phyloP scores from a whole-genome alignment of 2,329 filamentous ascomycete genomes.

The Fusarium sp. region DNA sequence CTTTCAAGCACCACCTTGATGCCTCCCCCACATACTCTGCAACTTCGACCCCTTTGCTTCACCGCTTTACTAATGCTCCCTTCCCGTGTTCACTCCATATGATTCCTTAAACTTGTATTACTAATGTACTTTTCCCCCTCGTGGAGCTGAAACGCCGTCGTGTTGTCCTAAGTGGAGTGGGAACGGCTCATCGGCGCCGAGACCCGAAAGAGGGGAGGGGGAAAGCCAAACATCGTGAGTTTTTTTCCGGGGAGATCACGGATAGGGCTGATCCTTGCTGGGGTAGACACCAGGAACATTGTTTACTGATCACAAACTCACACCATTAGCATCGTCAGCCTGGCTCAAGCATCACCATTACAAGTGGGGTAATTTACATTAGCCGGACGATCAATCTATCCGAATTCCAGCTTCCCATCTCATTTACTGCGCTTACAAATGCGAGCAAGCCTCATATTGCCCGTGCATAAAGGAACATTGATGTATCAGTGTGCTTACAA shows the following conservation, averaged over 20 bases:
- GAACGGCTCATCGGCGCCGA: constrained; percentile 24
- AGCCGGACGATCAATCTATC: constrained; percentile 2
- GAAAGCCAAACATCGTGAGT: constrained; percentile 4
- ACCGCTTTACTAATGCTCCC: constrained; percentile 30
- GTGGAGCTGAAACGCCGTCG: background rate
- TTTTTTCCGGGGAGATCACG: background rate
- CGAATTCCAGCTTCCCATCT: background rate
- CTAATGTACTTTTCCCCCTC: constrained; percentile 14
- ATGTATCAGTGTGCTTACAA: constrained; percentile 3
- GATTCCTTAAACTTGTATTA: constrained; percentile 21
- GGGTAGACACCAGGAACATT: background rate
- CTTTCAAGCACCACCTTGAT: background rate
- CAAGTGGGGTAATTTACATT: background rate
- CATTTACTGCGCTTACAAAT: background rate
- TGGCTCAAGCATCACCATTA: background rate
- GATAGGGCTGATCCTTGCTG: background rate
- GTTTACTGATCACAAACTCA: background rate
- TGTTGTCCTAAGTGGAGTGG: background rate
- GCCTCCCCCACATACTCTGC: background rate
- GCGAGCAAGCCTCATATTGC: background rate
- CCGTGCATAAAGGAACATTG: background rate
- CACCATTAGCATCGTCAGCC: background rate
- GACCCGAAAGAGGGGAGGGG: constrained; percentile 12
- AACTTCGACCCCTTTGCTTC: constrained; percentile 5
- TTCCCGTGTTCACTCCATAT: background rate